These are phyloP conservation scores for Cichorium intybus DNA, from an alignment of 140 eudicot species.

Conservation along the genomic window DNA sequence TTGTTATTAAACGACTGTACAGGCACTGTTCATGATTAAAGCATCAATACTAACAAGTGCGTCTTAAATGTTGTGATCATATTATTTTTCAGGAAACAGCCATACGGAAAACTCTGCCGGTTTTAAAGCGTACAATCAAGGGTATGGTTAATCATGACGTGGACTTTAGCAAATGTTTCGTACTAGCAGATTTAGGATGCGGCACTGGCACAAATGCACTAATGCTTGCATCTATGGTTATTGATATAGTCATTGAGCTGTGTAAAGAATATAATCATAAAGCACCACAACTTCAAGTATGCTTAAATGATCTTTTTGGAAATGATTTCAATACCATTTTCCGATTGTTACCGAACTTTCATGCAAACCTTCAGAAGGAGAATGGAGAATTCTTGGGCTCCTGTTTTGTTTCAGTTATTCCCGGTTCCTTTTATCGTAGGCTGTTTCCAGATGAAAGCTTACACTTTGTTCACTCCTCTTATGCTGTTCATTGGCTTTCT, in stretches of 20 bases:
- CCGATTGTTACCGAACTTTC: conserved; percentile 13
- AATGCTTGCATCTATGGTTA: conserved; percentile 11
- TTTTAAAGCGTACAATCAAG: conserved; percentile 23
- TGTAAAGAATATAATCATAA: background rate
- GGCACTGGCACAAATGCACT: conserved; percentile 39
- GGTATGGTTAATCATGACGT: background rate
- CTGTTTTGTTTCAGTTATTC: conserved; percentile 17
- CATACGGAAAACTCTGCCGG: conserved; percentile 2
- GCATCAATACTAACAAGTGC: background rate
- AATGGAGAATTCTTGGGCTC: conserved; percentile 2
- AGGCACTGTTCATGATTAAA: background rate
- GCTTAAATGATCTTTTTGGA: conserved; percentile 32
- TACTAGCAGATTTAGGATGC: conserved; percentile 41
- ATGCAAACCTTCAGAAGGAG: background rate
- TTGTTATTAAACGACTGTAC: too few relatives aligned
- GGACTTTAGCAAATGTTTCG: background rate
- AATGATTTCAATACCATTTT: conserved; percentile 38
- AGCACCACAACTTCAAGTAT: conserved; percentile 30
- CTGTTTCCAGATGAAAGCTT: conserved; percentile 29
- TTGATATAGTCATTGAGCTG: conserved; percentile 10
- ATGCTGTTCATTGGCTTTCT: conserved; percentile 27
- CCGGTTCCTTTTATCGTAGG: conserved; percentile 32
- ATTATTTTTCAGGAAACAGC: background rate
- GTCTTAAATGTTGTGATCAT: background rate
- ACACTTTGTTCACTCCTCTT: conserved; percentile 24